phyloP scores from a whole-genome alignment of 257 asterid genomes.

The Primulina eburnea region DNA sequence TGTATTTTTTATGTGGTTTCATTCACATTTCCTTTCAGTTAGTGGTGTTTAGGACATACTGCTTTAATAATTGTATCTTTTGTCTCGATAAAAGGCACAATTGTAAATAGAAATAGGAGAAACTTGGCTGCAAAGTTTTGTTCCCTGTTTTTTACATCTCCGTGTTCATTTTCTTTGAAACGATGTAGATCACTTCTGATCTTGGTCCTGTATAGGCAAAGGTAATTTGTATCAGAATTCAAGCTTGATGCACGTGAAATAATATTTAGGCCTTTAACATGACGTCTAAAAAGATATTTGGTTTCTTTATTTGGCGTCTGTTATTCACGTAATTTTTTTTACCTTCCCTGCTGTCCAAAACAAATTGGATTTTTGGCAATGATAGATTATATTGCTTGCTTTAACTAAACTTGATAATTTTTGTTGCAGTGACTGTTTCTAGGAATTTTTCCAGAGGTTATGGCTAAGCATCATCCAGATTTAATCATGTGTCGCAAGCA shows the following conservation, averaged over 20 bases:
- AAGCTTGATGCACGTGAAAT: not conserved
- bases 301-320: not conserved
- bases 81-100: not conserved
- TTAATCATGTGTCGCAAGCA: constrained; percentile 89
- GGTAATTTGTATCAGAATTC: not conserved
- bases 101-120: not conserved
- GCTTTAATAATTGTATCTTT: not conserved
- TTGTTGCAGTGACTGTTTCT: constrained; percentile 9
- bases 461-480: constrained; percentile 96
- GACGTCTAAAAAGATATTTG: not conserved
- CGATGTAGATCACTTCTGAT: not conserved
- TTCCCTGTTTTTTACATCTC: not conserved
- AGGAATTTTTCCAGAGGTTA: constrained; percentile 26
- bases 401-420: not conserved
- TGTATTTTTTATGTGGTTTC: not conserved
- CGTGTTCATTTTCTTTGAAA: not conserved
- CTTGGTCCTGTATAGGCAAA: not conserved
- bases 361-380: not conserved
- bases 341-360: not conserved
- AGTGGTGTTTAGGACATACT: not conserved
- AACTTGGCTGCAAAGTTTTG: not conserved
- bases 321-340: not conserved
- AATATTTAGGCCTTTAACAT: not conserved
- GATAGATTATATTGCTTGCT: not conserved
- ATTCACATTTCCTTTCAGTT: too few relatives aligned